These are phyloP conservation scores for Blastobotrys americana DNA, from an alignment of 805 yeast genomes.

Conservation along the genomic window DNA sequence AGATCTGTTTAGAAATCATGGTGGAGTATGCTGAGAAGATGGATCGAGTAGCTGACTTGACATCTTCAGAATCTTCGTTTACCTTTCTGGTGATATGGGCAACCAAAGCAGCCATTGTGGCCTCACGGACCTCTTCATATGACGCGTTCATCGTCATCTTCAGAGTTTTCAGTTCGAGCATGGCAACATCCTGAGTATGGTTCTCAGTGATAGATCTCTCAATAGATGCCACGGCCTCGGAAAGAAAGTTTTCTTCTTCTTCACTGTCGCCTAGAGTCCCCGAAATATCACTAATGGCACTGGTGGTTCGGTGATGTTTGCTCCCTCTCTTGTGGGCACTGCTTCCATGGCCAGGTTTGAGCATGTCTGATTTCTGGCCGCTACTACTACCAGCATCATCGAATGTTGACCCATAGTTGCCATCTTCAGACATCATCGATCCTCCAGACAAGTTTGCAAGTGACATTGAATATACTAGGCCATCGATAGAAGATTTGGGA, in stretches of 20 bases:
- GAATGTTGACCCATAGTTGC: not conserved
- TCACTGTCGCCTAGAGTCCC: constrained; percentile 46
- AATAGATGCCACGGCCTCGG: constrained; percentile 90
- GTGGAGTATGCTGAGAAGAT: constrained; percentile 76
- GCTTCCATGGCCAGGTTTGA: too few relatives aligned
- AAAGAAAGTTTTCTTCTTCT: constrained; percentile 70
- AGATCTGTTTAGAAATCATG: constrained; percentile 78
- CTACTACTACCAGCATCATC: not conserved
- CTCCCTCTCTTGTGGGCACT: constrained; percentile 12
- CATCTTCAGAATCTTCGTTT: constrained; percentile 66
- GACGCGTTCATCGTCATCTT: constrained; percentile 97
- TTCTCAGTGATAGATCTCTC: constrained; percentile 86
- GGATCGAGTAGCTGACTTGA: constrained; percentile 67
- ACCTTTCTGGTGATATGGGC: constrained; percentile 65
- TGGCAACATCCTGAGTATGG: constrained; percentile 89
- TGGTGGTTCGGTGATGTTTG: constrained; percentile 18
- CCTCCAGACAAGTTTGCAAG: constrained; percentile 29
- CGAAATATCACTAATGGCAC: constrained; percentile 39
- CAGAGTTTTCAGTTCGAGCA: constrained; percentile 84
- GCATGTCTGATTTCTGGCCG: constrained; percentile 5
- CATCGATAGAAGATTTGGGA: constrained; percentile 12
- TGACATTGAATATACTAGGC: constrained; percentile 23
- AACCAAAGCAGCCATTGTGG: constrained; percentile 68
- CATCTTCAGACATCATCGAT: constrained; percentile 17
- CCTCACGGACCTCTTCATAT: constrained; percentile 83